These are phyloP conservation scores for Leccinum truebloodii DNA, from an alignment of 768 basidiomycete species.

Conservation along the genomic window DNA sequence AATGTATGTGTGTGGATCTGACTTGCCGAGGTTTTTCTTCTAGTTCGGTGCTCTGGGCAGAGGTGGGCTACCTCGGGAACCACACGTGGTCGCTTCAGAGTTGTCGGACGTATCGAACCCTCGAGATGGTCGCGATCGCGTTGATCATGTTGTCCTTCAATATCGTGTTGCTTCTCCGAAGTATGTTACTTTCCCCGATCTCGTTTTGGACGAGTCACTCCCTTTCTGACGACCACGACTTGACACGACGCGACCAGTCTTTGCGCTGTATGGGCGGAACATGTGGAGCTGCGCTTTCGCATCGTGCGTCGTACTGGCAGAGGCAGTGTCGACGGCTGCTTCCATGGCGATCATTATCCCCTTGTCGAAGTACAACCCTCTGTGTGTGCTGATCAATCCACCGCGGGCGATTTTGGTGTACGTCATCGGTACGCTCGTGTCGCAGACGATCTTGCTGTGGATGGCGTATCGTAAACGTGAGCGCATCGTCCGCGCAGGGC, in stretches of 20 bases:
- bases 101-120: conserved; percentile 15
- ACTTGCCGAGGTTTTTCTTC: background rate
- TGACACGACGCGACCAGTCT: conserved; percentile 14
- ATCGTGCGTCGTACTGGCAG: conserved; percentile 11
- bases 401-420: conserved; percentile 11
- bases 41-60: background rate
- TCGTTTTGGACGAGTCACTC: background rate
- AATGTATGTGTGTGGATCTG: background rate
- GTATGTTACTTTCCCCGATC: conserved; percentile 11
- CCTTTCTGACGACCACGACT: background rate
- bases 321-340: conserved; percentile 4
- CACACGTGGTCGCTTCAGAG: background rate
- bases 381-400: conserved; percentile 9
- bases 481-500: background rate
- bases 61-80: conserved; percentile 1
- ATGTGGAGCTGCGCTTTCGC: conserved; percentile 3
- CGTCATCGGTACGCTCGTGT: conserved; percentile 9
- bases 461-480: conserved; percentile 20
- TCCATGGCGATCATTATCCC: conserved; percentile 8
- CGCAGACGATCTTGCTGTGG: conserved; percentile 22
- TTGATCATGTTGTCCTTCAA: conserved; percentile 22
- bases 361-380: conserved; percentile 11
- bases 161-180: conserved; percentile 23
- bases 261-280: conserved; percentile 16
- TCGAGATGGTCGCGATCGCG: conserved; percentile 15